Conservation (phyloP, 179 eudicot genomes). For the Camellia oleifera region DNA sequence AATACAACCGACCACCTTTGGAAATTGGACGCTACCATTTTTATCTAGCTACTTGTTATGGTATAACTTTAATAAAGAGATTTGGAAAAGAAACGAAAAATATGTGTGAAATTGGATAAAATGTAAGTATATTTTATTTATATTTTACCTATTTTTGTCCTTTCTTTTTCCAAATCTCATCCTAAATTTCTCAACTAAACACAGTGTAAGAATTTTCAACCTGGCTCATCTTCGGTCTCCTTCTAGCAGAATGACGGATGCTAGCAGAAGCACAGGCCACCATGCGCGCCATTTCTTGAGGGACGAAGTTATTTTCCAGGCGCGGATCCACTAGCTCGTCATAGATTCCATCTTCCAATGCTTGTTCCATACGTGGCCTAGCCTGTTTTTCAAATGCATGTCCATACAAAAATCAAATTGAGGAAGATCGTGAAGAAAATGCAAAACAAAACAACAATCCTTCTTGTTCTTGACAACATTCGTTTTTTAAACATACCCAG, state of each 20-base stretch:
- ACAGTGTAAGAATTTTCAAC: conserved; percentile 23
- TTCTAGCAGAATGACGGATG: conserved; percentile 75
- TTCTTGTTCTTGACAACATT: background rate
- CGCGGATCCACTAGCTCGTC: conserved; percentile 66
- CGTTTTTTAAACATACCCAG: conserved; percentile 46
- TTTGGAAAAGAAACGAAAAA: too few species aligned
- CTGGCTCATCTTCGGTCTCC: conserved; percentile 90
- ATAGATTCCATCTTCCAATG: conserved; percentile 59
- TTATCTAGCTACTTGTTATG: too few species aligned
- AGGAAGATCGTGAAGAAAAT: background rate
- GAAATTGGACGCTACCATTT: too few species aligned
- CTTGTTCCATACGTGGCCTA: conserved; percentile 59
- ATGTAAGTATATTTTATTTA: too few species aligned
- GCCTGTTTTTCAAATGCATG: conserved; percentile 39
- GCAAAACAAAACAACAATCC: background rate
- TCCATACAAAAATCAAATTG: background rate
- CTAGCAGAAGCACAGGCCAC: conserved; percentile 82
- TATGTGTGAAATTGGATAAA: too few species aligned
- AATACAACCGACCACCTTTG: too few species aligned
- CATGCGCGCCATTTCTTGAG: conserved; percentile 67
- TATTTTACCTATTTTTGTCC: too few species aligned
- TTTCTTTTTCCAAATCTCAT: too few species aligned
- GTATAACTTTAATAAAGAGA: too few species aligned
- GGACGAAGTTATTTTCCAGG: conserved; percentile 46
- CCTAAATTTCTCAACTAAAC: too few species aligned